Conservation (phyloP, 345 rosid genomes). For the Syzygium aqueum region DNA sequence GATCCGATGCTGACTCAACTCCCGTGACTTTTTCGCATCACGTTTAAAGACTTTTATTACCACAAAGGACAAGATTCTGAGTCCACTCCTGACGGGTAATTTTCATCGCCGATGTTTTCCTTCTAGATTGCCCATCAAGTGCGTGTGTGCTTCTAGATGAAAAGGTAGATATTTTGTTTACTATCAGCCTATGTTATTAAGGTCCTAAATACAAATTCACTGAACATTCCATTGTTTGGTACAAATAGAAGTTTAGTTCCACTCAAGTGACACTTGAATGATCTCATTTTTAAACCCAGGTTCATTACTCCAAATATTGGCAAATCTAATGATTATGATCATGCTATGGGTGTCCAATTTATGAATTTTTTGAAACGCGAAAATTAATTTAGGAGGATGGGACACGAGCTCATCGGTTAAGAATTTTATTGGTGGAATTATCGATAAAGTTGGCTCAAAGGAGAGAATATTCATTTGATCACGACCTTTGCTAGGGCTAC, state of each 20-base stretch:
- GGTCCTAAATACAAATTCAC: not conserved
- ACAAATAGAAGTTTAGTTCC: not conserved
- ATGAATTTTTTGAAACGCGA: not conserved
- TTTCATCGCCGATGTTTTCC: not conserved
- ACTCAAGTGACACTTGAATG: not conserved
- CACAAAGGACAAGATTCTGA: not conserved
- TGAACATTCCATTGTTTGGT: accelerated
- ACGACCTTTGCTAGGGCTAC: not conserved
- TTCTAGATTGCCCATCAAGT: not conserved
- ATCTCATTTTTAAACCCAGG: not conserved
- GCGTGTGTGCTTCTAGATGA: not conserved
- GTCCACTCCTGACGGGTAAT: not conserved
- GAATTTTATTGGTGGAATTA: not conserved
- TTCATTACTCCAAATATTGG: not conserved
- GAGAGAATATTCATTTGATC: not conserved
- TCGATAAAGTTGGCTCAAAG: not conserved
- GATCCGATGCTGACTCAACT: not conserved
- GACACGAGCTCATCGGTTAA: not conserved
- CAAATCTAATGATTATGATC: not conserved
- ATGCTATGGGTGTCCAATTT: not conserved
- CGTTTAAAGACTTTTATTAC: not conserved
- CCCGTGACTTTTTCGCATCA: not conserved
- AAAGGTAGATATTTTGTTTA: not conserved
- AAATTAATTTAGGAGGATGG: not conserved
- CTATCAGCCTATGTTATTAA: not conserved